Evolutionary conservation across 768 basidiomycete species (phyloP), one percentile per base, ranked within the genome.

Genomic region (Melanogaster broomeanus): DNA sequence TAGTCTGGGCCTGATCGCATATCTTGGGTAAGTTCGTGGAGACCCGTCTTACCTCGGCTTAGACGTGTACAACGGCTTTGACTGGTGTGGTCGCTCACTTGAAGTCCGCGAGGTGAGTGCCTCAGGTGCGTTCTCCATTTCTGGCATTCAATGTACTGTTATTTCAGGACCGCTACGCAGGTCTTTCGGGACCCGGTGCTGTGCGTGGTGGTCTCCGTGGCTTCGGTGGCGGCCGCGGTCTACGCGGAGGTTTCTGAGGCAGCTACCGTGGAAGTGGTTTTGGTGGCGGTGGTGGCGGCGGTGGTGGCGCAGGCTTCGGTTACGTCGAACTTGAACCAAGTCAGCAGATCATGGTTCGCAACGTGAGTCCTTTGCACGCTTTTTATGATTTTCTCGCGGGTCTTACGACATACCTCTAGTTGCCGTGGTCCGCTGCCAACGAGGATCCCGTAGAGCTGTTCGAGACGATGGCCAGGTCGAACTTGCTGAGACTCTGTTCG

Each of bases 351-450:
- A 90, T 96, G 84, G 95, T 98, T 61, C 87, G 93, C 72, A 99
- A 99, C 69, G 96, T 97, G 69, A 70, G 96, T 87, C 12, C 2
- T 3, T 34, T 34, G 4, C 2, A 13, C 13, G n/a, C n/a, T n/a
- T n/a, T n/a, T n/a, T n/a, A n/a, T n/a, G n/a, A n/a, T n/a, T n/a
- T n/a, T n/a, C n/a, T n/a, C 31, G 22, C 12, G 19, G 12, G 33
- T 31, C 27, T 45, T 21, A 49, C 16, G 10, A 31, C 40, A 33
- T 41, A 51, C 15, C 42, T 50, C 18, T 57, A 98, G 96, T 73
- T 99, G 16, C 96, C 96, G 1, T 99, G 95, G 95, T 98, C 96
- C 9, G 98, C 96, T 40, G 94, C 96, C 7, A 98, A 99, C 67
- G 96, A 99, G 67, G 96, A 99, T 67, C 75, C 98, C 39, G 95